Evolutionary conservation across 1,284 basidiomycete species (phyloP), one percentile per base, ranked within the genome.

Genomic region (Marasmius oreades): DNA sequence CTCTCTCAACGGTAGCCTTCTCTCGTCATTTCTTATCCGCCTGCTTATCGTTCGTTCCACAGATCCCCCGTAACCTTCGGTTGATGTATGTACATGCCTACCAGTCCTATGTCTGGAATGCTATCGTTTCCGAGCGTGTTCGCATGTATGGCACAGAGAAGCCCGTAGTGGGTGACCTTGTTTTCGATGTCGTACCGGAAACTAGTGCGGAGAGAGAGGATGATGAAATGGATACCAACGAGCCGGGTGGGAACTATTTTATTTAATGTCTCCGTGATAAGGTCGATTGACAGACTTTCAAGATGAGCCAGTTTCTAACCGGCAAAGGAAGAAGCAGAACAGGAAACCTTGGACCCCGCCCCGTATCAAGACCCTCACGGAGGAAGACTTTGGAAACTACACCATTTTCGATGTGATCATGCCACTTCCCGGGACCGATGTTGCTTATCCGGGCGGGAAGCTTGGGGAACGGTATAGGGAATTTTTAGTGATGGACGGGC

Each of bases 31-130:
- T 24, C 28, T 55, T n/a, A n/a, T 34, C 58, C 14, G 50, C 37
- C 26, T 50, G 39, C 26, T 52, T 23, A 45, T 51, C n/a, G 18
- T 46, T 18, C 12, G 5, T 39, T 34, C 53, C 47, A 31, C 64
- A 96, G 93, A 97, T 98, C 60, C 95, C 95, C n/a, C 83, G 90
- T 55, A 97, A 95, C 67, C 80, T 99, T 61, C 82, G 95, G 50
- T 77, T 96, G 60, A 98, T 99, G 93, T 99, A 99, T 68, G 86
- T 98, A 48, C 97, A 99, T 71, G 95, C 96, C 36, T 99, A 98
- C 71, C 97, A 99, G 71, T 96, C 93, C 16, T 99, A 98, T 66
- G 87, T 99, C 28, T 99, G 96, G 97, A 99, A 99, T 72, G 84
- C 92, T 45, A 86, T 98, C 55, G 92, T 95, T 22, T 97, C 95